phyloP scores from a whole-genome alignment of 371 early-diverging fungal genomes.

The Dichotomocladium elegans region DNA sequence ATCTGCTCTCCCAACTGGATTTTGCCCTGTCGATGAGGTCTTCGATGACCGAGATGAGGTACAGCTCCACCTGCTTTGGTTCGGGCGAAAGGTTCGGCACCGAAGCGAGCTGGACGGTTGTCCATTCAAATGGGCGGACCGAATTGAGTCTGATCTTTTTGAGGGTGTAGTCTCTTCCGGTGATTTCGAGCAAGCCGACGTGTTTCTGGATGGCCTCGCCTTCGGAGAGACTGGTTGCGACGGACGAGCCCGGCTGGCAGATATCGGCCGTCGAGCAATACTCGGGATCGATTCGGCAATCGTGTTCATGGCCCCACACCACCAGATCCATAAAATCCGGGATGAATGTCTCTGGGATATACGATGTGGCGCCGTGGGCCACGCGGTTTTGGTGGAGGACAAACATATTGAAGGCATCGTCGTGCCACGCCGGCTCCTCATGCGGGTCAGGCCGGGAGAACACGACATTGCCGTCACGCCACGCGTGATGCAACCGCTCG shows the following conservation, averaged over 20 bases:
- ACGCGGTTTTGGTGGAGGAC: constrained; percentile 92
- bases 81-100: constrained; percentile 38
- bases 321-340: constrained; percentile 86
- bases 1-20: constrained; percentile 52
- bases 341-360: constrained; percentile 89
- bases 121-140: constrained; percentile 89
- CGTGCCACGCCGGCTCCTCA: constrained; percentile 65
- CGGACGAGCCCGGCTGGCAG: constrained; percentile 96
- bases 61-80: constrained; percentile 37
- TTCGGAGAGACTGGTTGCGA: constrained; percentile 92
- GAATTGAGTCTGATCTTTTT: constrained; percentile 74
- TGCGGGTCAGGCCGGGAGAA: constrained; percentile 67
- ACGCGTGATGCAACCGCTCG: constrained; percentile 86
- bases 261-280: constrained; percentile 68
- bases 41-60: constrained; percentile 55
- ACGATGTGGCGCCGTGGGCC: constrained; percentile 77
- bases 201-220: constrained; percentile 90
- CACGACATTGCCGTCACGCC: constrained; percentile 72
- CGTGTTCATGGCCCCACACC: constrained; percentile 99
- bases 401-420: constrained; percentile 57
- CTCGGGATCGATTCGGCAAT: constrained; percentile 83
- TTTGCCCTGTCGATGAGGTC: constrained; percentile 66
- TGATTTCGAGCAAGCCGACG: constrained; percentile 73
- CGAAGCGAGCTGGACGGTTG: constrained; percentile 60
- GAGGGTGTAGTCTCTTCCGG: constrained; percentile 58